These are phyloP conservation scores for Wolfiporia cocos DNA, from an alignment of 1,284 basidiomycete genomes.

Conservation along the genomic window DNA sequence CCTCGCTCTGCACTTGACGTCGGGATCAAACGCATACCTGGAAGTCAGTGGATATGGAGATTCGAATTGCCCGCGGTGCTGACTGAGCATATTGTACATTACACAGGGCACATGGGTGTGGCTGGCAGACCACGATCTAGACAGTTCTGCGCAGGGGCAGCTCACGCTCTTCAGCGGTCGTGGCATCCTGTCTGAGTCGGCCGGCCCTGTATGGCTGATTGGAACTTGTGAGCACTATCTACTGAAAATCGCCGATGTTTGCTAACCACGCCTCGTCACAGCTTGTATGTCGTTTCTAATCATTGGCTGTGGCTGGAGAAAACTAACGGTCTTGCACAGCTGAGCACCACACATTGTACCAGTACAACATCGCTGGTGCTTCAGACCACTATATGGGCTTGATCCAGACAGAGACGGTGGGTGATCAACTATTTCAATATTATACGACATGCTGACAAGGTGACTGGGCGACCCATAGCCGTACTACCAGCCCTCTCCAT, in stretches of 20 bases:
- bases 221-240: conserved; percentile 46
- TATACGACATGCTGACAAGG: neutral
- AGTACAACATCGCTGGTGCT: conserved; percentile 59
- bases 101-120: conserved; percentile 59
- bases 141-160: conserved; percentile 37
- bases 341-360: conserved; percentile 66
- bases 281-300: conserved; percentile 2
- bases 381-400: conserved; percentile 65
- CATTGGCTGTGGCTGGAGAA: too few species aligned
- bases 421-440: neutral
- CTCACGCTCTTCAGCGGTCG: conserved; percentile 66
- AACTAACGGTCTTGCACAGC: too few species aligned
- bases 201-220: conserved; percentile 70
- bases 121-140: conserved; percentile 75
- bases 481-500: conserved; percentile 56
- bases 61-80: neutral
- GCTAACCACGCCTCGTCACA: neutral
- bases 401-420: conserved; percentile 66
- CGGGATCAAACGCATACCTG: conserved; percentile 49
- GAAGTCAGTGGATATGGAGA: conserved; percentile 31
- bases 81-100: too few species aligned
- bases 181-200: conserved; percentile 72
- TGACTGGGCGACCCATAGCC: conserved; percentile 22
- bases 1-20: conserved; percentile 57
- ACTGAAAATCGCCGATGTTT: neutral